phyloP scores from a whole-genome alignment of 2,329 filamentous ascomycete genomes.

The Colletotrichum liriopes region DNA sequence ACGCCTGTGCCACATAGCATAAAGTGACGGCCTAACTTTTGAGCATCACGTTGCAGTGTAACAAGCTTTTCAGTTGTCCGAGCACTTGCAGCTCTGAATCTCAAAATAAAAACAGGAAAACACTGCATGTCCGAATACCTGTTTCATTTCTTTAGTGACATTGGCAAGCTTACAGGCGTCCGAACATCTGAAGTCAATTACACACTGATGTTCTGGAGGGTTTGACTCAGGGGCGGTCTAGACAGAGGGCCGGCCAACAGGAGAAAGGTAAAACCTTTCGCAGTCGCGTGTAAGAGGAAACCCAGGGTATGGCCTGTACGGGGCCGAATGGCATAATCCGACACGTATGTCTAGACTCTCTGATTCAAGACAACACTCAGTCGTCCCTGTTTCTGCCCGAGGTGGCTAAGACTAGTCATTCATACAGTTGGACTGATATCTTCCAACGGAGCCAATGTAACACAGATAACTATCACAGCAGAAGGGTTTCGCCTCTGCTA shows the following conservation, averaged over 20 bases:
- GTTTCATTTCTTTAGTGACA: constrained; percentile 12
- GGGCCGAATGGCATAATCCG: constrained; percentile 28
- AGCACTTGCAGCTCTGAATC: constrained; percentile 5
- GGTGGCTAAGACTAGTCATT: background rate
- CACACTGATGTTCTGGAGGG: background rate
- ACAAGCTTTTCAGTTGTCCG: background rate
- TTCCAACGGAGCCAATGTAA: background rate
- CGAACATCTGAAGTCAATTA: constrained; percentile 22
- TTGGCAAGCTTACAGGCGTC: constrained; percentile 21
- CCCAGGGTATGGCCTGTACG: constrained; percentile 12
- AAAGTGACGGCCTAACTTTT: no score
- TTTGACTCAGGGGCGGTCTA: background rate
- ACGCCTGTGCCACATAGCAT: background rate
- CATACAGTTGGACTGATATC: background rate
- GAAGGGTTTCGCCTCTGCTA: background rate
- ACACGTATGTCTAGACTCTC: constrained; percentile 22
- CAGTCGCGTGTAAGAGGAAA: background rate
- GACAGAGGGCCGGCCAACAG: background rate
- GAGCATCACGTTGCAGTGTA: no score
- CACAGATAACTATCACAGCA: background rate
- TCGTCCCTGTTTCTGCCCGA: background rate
- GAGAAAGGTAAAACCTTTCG: background rate
- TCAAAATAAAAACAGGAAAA: constrained; percentile 11
- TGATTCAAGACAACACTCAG: constrained; percentile 1
- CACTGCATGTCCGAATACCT: background rate